phyloP scores from a whole-genome alignment of 2,329 filamentous ascomycete species.

The Curvularia sp. region DNA sequence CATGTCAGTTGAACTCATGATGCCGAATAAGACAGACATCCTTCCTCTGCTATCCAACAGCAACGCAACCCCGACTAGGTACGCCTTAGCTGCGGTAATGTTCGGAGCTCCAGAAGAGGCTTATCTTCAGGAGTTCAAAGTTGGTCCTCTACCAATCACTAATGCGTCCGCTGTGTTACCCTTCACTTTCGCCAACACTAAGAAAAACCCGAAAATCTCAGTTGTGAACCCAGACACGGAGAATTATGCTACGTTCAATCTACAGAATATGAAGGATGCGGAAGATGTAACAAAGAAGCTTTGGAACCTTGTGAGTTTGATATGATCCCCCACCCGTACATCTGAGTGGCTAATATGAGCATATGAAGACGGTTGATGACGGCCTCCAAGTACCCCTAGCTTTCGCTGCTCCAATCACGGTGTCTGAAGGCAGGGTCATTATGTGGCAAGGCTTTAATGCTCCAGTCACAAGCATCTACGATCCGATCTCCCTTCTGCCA shows the following conservation, averaged over 20 bases:
- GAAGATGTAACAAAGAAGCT: slow-evolving; percentile 2
- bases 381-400: slow-evolving; percentile 1
- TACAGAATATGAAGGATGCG: slow-evolving; percentile 3
- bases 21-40: slow-evolving; percentile 1
- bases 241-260: neutral
- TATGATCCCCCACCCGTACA: neutral
- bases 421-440: slow-evolving; percentile 1
- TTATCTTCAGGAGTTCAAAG: slow-evolving; percentile 4
- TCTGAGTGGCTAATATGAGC: neutral
- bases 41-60: neutral
- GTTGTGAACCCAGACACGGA: slow-evolving; percentile 1
- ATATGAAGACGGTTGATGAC: neutral
- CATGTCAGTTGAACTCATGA: slow-evolving; percentile 5
- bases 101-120: slow-evolving; percentile 5
- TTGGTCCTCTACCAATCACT: slow-evolving; percentile 2
- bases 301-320: slow-evolving; percentile 4
- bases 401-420: slow-evolving; percentile 2
- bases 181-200: slow-evolving; percentile 4
- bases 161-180: neutral
- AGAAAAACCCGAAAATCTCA: neutral
- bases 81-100: slow-evolving; percentile 3
- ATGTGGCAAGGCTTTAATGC: slow-evolving; percentile 5
- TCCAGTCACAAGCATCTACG: slow-evolving; percentile 3
- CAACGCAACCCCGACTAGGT: neutral
- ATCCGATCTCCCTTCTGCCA: neutral